Conservation (phyloP, 2,329 filamentous ascomycete genomes). For the Saccharata proteae region DNA sequence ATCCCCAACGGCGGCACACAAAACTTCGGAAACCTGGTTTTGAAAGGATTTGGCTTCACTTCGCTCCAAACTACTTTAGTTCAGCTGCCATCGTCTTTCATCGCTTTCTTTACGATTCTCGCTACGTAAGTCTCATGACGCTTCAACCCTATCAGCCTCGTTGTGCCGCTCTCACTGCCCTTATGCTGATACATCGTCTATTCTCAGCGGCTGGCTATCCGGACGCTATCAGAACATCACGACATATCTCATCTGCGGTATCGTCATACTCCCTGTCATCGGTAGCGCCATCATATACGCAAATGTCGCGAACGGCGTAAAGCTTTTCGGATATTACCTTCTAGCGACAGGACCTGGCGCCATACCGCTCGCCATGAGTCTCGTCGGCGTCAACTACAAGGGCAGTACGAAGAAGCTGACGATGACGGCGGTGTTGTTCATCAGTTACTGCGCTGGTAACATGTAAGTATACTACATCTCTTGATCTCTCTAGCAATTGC, state of each 20-base stretch:
- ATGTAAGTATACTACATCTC: too few relatives aligned
- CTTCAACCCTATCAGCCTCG: too few relatives aligned
- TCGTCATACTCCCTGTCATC: conserved; percentile 3
- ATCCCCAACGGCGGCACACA: conserved; percentile 10
- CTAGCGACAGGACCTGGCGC: conserved; percentile 4
- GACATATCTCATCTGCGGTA: conserved; percentile 3
- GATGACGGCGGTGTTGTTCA: conserved; percentile 6
- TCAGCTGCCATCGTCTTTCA: conserved; percentile 12
- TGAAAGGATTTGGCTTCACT: conserved; percentile 10
- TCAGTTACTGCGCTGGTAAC: conserved; percentile 7
- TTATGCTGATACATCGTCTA: too few relatives aligned
- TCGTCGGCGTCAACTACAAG: conserved; percentile 15
- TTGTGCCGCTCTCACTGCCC: too few relatives aligned
- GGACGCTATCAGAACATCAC: conserved; percentile 2
- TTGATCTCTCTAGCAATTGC: too few relatives aligned
- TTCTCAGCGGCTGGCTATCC: conserved; percentile 3
- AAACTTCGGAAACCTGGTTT: conserved; percentile 11
- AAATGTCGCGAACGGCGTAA: conserved; percentile 4
- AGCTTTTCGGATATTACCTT: conserved; percentile 7
- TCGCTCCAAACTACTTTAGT: conserved; percentile 9
- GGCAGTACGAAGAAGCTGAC: conserved; percentile 22
- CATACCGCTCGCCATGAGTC: conserved; percentile 6
- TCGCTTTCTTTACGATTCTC: conserved; percentile 11
- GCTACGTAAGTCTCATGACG: too few relatives aligned
- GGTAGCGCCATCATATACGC: conserved; percentile 7